These are phyloP conservation scores for Fusarium lyarnte DNA, from an alignment of 2,329 filamentous ascomycete species.

Conservation along the genomic window DNA sequence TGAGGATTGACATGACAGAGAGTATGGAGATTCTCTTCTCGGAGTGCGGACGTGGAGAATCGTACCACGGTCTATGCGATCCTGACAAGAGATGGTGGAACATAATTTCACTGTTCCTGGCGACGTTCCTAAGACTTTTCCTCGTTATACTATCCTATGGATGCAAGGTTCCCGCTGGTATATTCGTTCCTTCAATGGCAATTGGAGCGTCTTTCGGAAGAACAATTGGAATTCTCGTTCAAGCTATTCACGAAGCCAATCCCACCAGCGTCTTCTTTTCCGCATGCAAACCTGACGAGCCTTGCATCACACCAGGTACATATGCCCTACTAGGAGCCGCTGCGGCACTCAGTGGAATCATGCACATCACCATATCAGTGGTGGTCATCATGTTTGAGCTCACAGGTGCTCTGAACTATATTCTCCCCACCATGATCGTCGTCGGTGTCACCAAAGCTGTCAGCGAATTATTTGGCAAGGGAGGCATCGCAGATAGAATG, in stretches of 20 bases:
- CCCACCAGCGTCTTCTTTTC: slow-evolving; percentile 87
- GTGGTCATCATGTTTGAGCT: slow-evolving; percentile 99
- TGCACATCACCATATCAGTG: slow-evolving; percentile 96
- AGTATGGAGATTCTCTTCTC: slow-evolving; percentile 98
- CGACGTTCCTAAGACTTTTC: slow-evolving; percentile 82
- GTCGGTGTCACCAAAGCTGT: slow-evolving; percentile 97
- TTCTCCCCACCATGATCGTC: slow-evolving; percentile 98
- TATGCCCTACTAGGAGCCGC: slow-evolving; percentile 96
- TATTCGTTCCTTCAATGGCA: slow-evolving; percentile 98
- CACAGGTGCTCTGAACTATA: slow-evolving; percentile 96
- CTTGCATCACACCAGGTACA: slow-evolving; percentile 96
- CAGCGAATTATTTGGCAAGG: slow-evolving; percentile 89
- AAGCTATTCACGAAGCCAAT: slow-evolving; percentile 85
- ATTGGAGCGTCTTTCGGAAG: slow-evolving; percentile 94
- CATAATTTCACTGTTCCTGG: slow-evolving; percentile 78
- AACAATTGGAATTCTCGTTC: slow-evolving; percentile 93
- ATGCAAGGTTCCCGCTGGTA: slow-evolving; percentile 96
- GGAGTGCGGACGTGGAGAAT: slow-evolving; percentile 89
- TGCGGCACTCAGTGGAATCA: slow-evolving; percentile 92
- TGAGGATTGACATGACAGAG: slow-evolving; percentile 98
- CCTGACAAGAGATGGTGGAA: slow-evolving; percentile 78
- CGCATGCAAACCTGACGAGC: slow-evolving; percentile 87
- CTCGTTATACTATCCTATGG: slow-evolving; percentile 97
- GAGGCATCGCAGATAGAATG: slow-evolving; percentile 96
- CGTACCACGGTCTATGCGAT: slow-evolving; percentile 92